Base-by-base conservation (phyloP, 2,329 filamentous ascomycete genomes). In the Trichoderma polysporum region DNA sequence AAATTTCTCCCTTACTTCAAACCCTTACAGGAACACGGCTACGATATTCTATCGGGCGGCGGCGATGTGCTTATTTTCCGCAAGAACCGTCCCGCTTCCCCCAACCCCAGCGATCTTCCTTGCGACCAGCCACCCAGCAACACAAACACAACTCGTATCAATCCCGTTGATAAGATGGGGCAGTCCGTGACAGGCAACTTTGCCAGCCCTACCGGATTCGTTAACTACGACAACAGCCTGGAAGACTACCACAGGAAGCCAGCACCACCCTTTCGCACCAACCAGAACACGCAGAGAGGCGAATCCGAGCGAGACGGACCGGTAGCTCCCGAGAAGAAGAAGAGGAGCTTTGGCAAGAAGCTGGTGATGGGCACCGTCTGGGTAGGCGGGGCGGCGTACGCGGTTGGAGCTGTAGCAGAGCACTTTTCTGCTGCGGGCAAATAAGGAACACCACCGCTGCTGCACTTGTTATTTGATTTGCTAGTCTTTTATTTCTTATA, bases 21-120 rank as follows among this genome's bases (percentile, higher is more conserved):
- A 3, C 76, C 82, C 1, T 81, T 91, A 1, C 83, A 88, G 68
- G 79, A 81, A 0, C 81, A 89, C 65, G 90, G 89, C 0, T 92
- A 88, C 69, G 88, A 91, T 71, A 87, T 91, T 45, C 83, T 89
- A 1, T 87, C 88, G 2, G 89, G 88, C 1, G 82, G 82, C 56
- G 84, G 84, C 6, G 84, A 91, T 69, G 81, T 91, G 4, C 81
- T 92, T 29, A 83, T 92, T 4, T 90, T 91, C 73, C 87, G 87
- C 69, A 89, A 90, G 76, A 82, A 86, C 4, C 80, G 77, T 29
- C 66, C 70, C 10, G 69, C 69, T 9, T 70, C 72, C 2, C 66
- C 66, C 57, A 70, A 60, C 57, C 63, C 52, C n/a, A 47, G 57
- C 31, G 31, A 53, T 25, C 29, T 39, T 41, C 57, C 22, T 49